phyloP scores from a whole-genome alignment of 2,329 filamentous ascomycete species.

The Phialophora tarda region DNA sequence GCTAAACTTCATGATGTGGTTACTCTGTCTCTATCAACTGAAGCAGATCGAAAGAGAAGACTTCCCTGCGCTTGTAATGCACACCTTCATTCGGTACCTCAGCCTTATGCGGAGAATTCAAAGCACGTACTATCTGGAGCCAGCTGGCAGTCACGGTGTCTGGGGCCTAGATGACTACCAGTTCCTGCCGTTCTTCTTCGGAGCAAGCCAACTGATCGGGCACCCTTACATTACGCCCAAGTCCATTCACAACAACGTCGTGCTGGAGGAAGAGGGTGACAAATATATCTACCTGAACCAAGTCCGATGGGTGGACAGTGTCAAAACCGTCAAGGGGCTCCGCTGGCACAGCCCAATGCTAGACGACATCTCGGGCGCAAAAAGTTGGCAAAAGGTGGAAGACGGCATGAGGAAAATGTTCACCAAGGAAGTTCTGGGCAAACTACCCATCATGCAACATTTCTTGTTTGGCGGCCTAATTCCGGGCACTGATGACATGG shows the following conservation, averaged over 20 bases:
- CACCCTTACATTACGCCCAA: constrained; percentile 80
- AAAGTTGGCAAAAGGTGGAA: constrained; percentile 90
- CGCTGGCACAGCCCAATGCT: constrained; percentile 98
- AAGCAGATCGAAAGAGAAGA: constrained; percentile 66
- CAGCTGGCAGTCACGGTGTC: constrained; percentile 93
- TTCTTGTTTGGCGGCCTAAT: constrained; percentile 91
- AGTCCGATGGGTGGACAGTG: constrained; percentile 90
- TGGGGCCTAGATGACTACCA: constrained; percentile 99
- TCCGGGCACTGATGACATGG: constrained; percentile 80
- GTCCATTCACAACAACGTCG: constrained; percentile 84
- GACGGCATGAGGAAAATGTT: constrained; percentile 98
- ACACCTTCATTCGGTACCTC: constrained; percentile 82
- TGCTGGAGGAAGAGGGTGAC: constrained; percentile 80
- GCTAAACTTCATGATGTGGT: constrained; percentile 95
- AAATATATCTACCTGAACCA: constrained; percentile 93
- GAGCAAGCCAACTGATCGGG: constrained; percentile 83
- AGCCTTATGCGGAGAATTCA: constrained; percentile 85
- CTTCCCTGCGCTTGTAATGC: constrained; percentile 75
- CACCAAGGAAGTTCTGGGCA: constrained; percentile 85
- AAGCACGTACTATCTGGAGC: constrained; percentile 93
- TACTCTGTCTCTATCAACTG: constrained; percentile 89
- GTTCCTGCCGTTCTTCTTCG: constrained; percentile 94
- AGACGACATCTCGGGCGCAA: constrained; percentile 91
- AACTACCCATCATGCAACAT: constrained; percentile 97
- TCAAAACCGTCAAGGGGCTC: constrained; percentile 92